phyloP scores from a whole-genome alignment of 371 early-diverging fungal genomes.

The Apophysomyces sp. region DNA sequence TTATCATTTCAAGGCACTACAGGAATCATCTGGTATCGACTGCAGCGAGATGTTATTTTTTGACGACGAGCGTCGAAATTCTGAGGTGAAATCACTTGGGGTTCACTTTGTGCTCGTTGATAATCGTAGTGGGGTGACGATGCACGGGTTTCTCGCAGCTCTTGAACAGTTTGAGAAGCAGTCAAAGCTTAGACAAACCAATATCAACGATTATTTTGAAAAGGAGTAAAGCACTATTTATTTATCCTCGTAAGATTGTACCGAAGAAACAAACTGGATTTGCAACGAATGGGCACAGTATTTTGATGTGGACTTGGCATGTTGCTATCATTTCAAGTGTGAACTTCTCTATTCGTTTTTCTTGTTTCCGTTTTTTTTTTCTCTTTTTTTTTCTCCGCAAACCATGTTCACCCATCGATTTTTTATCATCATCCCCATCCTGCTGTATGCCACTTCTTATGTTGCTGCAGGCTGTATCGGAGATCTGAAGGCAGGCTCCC shows the following conservation, averaged over 20 bases:
- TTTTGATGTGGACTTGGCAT: neutral
- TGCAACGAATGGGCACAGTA: neutral
- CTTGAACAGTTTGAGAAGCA: conserved; percentile 23
- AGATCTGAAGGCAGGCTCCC: conserved; percentile 16
- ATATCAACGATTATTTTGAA: neutral
- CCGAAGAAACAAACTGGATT: neutral
- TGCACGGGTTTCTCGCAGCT: conserved; percentile 27
- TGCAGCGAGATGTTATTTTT: conserved; percentile 59
- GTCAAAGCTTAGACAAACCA: conserved; percentile 21
- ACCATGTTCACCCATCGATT: neutral
- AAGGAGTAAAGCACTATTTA: neutral
- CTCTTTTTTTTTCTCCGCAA: neutral
- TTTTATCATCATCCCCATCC: neutral
- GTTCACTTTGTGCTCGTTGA: conserved; percentile 36
- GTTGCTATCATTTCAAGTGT: neutral
- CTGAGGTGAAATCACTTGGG: conserved; percentile 33
- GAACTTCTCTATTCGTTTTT: no score
- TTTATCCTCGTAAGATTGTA: neutral
- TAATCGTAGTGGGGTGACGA: conserved; percentile 28
- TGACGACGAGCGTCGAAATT: conserved; percentile 56
- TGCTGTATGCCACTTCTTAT: neutral
- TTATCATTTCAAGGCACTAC: conserved; percentile 38
- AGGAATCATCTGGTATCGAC: conserved; percentile 33
- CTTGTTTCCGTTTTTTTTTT: neutral
- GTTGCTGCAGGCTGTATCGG: conserved; percentile 10